Percentiles rank a stretch among this genome's conserved stretches.
Evolutionary conservation across 1,139 yeast genomes (phyloP).

Genomic region (Trichomonascaceae sp.): DNA sequence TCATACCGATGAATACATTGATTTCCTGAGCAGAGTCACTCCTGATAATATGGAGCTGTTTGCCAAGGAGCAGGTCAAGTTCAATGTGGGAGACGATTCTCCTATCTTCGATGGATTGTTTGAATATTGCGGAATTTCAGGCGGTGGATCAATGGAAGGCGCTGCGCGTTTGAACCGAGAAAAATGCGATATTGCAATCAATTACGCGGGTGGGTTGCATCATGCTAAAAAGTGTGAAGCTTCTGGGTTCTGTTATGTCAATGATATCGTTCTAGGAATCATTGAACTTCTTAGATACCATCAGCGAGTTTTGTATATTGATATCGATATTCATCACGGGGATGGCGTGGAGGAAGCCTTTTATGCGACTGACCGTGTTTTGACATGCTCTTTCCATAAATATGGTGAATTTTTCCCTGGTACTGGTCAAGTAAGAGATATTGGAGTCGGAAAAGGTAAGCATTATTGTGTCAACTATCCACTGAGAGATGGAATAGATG

Average conservation of each 20-base stretch:
- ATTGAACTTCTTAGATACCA: slow-evolving; percentile 84
- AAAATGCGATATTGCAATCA: slow-evolving; percentile 91
- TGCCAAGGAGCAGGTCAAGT: slow-evolving; percentile 86
- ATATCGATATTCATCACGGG: slow-evolving; percentile 96
- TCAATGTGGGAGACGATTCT: slow-evolving; percentile 96
- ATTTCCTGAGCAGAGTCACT: slow-evolving; percentile 84
- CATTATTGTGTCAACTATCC: slow-evolving; percentile 86
- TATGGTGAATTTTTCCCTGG: slow-evolving; percentile 97
- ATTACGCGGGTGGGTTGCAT: slow-evolving; percentile 96
- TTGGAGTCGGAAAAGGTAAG: slow-evolving; percentile 86
- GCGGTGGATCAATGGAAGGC: slow-evolving; percentile 98
- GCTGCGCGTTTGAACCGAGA: slow-evolving; percentile 90
- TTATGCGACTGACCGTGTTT: slow-evolving; percentile 91
- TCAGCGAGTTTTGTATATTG: slow-evolving; percentile 92
- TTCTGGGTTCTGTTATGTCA: slow-evolving; percentile 89
- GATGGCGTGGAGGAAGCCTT: slow-evolving; percentile 99
- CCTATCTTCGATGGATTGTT: slow-evolving; percentile 95
- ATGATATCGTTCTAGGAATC: slow-evolving; percentile 86
- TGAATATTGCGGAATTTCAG: slow-evolving; percentile 89
- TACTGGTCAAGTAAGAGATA: slow-evolving; percentile 84
- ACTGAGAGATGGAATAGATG: slow-evolving; percentile 87
- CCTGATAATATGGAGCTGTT: slow-evolving; percentile 92
- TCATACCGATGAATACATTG: slow-evolving; percentile 96
- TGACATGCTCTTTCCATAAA: slow-evolving; percentile 97
- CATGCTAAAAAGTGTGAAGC: slow-evolving; percentile 97